Evolutionary conservation across 176 grass and related monocot genomes (phyloP).

Genomic region (Rhipidocladum racemiflorum): DNA sequence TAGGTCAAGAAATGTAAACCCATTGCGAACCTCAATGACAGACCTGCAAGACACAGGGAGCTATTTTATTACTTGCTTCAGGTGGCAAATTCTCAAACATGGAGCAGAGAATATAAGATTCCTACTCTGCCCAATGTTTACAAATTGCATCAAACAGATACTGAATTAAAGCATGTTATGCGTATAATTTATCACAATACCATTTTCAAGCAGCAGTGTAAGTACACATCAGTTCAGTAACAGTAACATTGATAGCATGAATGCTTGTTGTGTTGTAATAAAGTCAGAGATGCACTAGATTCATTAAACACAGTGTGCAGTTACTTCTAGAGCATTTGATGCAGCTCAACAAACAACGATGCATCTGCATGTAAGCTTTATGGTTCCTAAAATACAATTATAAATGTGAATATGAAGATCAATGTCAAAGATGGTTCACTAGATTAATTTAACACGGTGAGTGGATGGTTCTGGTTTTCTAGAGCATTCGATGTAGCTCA

Average conservation of each 20-base stretch:
- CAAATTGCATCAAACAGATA: neutral
- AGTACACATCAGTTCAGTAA: neutral
- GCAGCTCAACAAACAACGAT: neutral
- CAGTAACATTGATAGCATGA: neutral
- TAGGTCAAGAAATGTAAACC: slow-evolving; percentile 96
- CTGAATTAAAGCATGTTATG: neutral
- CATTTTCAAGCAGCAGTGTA: neutral
- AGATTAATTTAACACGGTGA: neutral
- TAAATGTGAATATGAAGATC: neutral
- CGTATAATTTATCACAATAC: neutral
- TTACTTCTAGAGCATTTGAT: neutral
- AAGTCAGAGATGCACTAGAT: neutral
- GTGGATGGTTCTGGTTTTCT: neutral
- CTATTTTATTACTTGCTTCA: slow-evolving; percentile 8
- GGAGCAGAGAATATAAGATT: neutral
- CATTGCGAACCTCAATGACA: slow-evolving; percentile 98
- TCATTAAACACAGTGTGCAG: neutral
- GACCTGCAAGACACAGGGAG: slow-evolving; percentile 47
- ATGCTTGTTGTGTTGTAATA: neutral
- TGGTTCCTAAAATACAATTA: neutral
- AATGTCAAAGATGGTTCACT: neutral
- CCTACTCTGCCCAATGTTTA: neutral
- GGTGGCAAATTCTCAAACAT: neutral
- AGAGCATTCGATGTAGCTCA: neutral
- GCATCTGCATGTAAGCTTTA: neutral